phyloP scores from a whole-genome alignment of 257 asterid genomes.

The Anisodus acutangulus region DNA sequence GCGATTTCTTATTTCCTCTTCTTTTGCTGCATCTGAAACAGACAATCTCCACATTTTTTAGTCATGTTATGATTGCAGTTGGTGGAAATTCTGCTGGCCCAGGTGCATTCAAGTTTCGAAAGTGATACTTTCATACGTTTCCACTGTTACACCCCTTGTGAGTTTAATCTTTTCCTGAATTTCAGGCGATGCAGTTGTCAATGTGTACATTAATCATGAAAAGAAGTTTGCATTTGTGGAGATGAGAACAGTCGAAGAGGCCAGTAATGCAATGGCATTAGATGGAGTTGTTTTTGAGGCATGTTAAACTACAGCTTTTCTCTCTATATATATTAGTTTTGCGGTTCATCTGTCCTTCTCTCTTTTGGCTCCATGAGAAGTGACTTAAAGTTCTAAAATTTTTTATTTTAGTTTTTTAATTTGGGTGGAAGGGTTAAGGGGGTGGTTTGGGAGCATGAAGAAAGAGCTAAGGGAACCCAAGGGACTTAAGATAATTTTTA shows the following conservation, averaged over 20 bases:
- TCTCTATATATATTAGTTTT: background rate
- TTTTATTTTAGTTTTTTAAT: background rate
- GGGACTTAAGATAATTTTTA: background rate
- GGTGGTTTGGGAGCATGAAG: background rate
- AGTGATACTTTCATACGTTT: background rate
- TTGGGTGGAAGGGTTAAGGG: background rate
- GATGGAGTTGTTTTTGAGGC: slow-evolving; percentile 79
- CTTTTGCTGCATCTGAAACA: slow-evolving; percentile 39
- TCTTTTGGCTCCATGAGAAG: background rate
- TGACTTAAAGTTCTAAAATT: background rate
- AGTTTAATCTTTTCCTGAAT: background rate
- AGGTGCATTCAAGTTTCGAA: slow-evolving; percentile 51
- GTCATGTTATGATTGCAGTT: slow-evolving; percentile 94
- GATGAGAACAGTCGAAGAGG: slow-evolving; percentile 82
- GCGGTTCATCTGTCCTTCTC: slow-evolving; percentile 11
- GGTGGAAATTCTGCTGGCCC: slow-evolving; percentile 99
- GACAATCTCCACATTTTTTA: slow-evolving; percentile 91
- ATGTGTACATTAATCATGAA: slow-evolving; percentile 81
- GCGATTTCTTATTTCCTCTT: background rate
- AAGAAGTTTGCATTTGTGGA: slow-evolving; percentile 86
- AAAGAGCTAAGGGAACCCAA: background rate
- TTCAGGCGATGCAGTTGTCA: slow-evolving; percentile 98
- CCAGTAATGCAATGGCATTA: slow-evolving; percentile 79
- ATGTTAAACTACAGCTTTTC: slow-evolving; percentile 25
- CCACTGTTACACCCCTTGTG: background rate